These are phyloP conservation scores for Tolypocladium album DNA, from an alignment of 2,329 filamentous ascomycete genomes.

Conservation along the genomic window DNA sequence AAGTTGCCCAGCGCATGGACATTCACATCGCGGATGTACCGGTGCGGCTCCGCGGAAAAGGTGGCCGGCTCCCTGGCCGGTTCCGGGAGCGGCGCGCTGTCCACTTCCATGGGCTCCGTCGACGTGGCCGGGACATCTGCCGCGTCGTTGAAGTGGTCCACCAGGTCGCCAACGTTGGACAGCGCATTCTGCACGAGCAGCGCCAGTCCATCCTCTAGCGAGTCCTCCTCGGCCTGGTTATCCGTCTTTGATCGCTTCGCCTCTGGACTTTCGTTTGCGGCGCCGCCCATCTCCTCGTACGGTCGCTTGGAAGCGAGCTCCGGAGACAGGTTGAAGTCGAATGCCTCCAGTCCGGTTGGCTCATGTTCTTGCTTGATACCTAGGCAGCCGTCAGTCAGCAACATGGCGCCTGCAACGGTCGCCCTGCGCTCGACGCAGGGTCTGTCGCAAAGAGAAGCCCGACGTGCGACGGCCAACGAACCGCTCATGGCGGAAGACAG, in stretches of 20 bases:
- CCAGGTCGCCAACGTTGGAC: slow-evolving; percentile 26
- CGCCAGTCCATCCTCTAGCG: slow-evolving; percentile 23
- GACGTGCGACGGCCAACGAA: neutral
- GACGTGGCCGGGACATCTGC: slow-evolving; percentile 11
- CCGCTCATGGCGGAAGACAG: neutral
- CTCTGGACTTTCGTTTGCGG: slow-evolving; percentile 15
- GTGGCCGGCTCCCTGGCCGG: slow-evolving; percentile 14
- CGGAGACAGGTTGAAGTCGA: slow-evolving; percentile 23
- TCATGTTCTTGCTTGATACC: slow-evolving; percentile 29
- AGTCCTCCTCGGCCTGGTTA: slow-evolving; percentile 13
- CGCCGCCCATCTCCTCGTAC: slow-evolving; percentile 17
- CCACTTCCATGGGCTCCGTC: slow-evolving; percentile 23
- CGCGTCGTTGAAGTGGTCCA: slow-evolving; percentile 18
- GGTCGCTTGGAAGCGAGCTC: slow-evolving; percentile 26
- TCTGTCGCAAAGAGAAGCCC: slow-evolving; percentile 1
- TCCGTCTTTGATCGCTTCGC: slow-evolving; percentile 24
- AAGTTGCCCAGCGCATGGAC: slow-evolving; percentile 28
- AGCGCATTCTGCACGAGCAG: slow-evolving; percentile 29
- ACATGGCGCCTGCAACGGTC: neutral
- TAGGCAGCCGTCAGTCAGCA: slow-evolving; percentile 15
- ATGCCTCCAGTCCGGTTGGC: slow-evolving; percentile 16
- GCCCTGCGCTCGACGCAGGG: neutral
- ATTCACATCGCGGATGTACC: slow-evolving; percentile 25
- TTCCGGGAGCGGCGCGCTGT: slow-evolving; percentile 17
- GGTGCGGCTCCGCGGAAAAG: slow-evolving; percentile 24